Evolutionary conservation across 2,329 filamentous ascomycete species (phyloP), one percentile per base, ranked within the genome.

Genomic region (Fusarium circinatum): DNA sequence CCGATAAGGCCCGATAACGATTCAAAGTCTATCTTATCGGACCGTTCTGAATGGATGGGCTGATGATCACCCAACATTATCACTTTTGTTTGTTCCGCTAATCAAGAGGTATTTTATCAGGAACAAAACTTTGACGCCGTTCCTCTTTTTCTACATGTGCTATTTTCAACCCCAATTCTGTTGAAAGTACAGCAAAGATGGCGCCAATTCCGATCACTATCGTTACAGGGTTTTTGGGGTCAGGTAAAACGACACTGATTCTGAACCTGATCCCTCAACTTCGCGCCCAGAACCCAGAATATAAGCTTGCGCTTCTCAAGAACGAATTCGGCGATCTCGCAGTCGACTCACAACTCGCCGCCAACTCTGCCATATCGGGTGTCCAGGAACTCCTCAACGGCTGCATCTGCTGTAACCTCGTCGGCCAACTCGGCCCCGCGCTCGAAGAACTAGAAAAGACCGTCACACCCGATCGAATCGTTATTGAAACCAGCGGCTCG

Each of bases 371-470:
- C 71, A 95, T 99, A 76, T 92, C 94, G 2, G 96, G 95, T 62
- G 95, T 98, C 9, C 93, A 93, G 78, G 96, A 99, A 83, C 89
- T 99, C 3, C 91, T 99, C 61, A 97, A 98, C 82, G 96, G 96
- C 75, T 98, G 96, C 85, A 98, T 99, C 83, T 99, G 96, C 89
- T 99, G 96, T 86, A 98, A 98, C 81, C 92, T 98, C 32, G 96
- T 99, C 69, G 96, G 96, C 22, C 94, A 97, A 82, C 90, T 99
- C 13, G 90, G 90, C 68, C 91, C 93, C 54, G 95, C 96, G 3
- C 90, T 99, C 24, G 84, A 89, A 48, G 91, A 96, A 79, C 90
- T 99, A 45, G 89, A 89, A 57, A 82, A 85, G 30, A 82, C 81
- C 20, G 82, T 86, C 39, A 66, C 71, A 10, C 96, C 95, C 1